Evolutionary conservation across 78 protist species (phyloP).

Genomic region (Trichosphaerium sp.): DNA sequence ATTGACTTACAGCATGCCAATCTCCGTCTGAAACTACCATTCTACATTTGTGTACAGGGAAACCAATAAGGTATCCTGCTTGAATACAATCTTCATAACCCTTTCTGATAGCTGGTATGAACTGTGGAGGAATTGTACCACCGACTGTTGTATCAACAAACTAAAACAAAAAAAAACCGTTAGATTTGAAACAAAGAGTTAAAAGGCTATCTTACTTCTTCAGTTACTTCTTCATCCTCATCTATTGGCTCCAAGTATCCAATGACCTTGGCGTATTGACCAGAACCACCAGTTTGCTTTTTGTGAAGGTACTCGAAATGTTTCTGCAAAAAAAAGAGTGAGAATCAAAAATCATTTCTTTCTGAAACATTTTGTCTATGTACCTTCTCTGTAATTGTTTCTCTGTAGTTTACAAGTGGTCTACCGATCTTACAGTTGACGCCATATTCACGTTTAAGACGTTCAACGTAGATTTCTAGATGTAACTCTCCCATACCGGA

Average conservation of each 20-base stretch:
- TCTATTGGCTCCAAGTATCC: conserved; percentile 72
- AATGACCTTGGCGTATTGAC: conserved; percentile 82
- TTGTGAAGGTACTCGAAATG: conserved; percentile 75
- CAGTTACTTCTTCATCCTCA: conserved; percentile 19
- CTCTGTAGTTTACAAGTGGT: conserved; percentile 71
- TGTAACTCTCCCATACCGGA: conserved; percentile 97
- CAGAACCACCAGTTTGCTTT: conserved; percentile 92
- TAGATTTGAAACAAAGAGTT: too few species aligned
- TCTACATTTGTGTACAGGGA: too few species aligned
- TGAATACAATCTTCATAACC: too few species aligned
- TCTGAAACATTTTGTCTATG: conserved; percentile 72
- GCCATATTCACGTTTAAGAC: conserved; percentile 71
- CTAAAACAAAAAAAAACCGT: too few species aligned
- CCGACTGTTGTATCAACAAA: conserved; percentile 65
- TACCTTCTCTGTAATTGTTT: conserved; percentile 5
- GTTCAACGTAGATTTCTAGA: conserved; percentile 80
- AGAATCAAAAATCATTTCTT: conserved; percentile 1
- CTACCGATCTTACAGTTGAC: conserved; percentile 37
- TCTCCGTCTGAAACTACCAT: conserved; percentile 7
- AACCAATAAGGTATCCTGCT: too few species aligned
- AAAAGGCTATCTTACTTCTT: too few species aligned
- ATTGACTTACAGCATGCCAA: conserved; percentile 12
- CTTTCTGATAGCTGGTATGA: conserved; percentile 62
- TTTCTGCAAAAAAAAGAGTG: not conserved
- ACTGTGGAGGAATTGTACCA: conserved; percentile 72